phyloP scores from a whole-genome alignment of 148 eudicot genomes.

The Silene latifolia region DNA sequence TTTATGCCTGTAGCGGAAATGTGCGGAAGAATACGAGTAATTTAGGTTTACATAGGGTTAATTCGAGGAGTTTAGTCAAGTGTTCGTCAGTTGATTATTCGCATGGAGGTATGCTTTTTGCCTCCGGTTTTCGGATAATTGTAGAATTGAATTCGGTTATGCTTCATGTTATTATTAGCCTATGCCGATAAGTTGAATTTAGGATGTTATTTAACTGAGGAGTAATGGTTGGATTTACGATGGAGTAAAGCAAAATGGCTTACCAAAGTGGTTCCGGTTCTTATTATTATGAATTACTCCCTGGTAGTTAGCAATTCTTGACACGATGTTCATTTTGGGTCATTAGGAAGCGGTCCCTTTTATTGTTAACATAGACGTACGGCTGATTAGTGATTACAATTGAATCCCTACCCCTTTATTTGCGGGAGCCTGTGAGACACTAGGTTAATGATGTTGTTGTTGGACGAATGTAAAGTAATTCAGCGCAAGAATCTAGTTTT shows the following conservation, averaged over 20 bases:
- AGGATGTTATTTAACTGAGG: background rate
- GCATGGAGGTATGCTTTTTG: constrained; percentile 44
- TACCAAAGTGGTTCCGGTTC: background rate
- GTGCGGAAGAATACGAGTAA: constrained; percentile 33
- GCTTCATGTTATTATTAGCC: background rate
- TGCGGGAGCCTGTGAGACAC: background rate
- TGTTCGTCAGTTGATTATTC: constrained; percentile 52
- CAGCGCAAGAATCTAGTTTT: background rate
- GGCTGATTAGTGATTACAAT: too few species aligned
- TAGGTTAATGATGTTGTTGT: background rate
- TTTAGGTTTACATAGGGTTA: constrained; percentile 17
- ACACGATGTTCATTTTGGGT: background rate
- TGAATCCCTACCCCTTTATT: too few species aligned
- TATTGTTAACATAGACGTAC: background rate
- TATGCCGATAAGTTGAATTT: background rate
- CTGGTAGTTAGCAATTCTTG: background rate
- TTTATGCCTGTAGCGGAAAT: constrained; percentile 30
- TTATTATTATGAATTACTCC: too few species aligned
- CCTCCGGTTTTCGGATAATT: background rate
- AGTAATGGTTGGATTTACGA: background rate
- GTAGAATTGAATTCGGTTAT: background rate
- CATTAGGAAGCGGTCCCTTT: background rate
- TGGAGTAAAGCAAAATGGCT: background rate
- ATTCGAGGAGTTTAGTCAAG: constrained; percentile 34
- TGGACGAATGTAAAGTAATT: background rate